Evolutionary conservation across 306 rosid species (phyloP).

Genomic region (Senna siamea): DNA sequence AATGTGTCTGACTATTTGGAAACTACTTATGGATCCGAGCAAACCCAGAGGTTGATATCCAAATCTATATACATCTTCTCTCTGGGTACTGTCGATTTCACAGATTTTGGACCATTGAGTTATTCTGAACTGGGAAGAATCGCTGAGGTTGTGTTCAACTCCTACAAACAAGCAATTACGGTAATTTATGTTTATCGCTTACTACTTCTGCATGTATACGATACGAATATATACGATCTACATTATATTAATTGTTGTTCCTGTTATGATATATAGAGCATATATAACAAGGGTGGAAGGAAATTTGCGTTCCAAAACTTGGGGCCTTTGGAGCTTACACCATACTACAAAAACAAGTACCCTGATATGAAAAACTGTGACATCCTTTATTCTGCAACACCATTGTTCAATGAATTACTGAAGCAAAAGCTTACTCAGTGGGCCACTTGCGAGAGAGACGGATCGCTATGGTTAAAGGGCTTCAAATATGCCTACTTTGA

Average conservation of each 20-base stretch:
- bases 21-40: background rate
- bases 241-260: too few relatives aligned
- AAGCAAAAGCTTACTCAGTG: background rate
- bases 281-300: background rate
- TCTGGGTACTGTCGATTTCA: background rate
- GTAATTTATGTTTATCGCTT: too few relatives aligned
- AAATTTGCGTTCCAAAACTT: background rate
- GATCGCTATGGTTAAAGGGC: too few relatives aligned
- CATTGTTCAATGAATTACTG: background rate
- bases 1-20: background rate
- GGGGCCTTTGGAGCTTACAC: background rate
- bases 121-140: too few relatives aligned
- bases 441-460: too few relatives aligned
- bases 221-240: too few relatives aligned
- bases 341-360: background rate
- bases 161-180: background rate
- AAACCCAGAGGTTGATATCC: background rate
- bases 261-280: too few relatives aligned
- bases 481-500: too few relatives aligned
- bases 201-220: too few relatives aligned
- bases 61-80: background rate
- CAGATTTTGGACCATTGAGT: too few relatives aligned
- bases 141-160: background rate
- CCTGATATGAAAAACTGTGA: too few relatives aligned
- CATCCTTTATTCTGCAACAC: too few relatives aligned